phyloP scores from a whole-genome alignment of 140 eudicot species.

The Stevia rebaudiana region DNA sequence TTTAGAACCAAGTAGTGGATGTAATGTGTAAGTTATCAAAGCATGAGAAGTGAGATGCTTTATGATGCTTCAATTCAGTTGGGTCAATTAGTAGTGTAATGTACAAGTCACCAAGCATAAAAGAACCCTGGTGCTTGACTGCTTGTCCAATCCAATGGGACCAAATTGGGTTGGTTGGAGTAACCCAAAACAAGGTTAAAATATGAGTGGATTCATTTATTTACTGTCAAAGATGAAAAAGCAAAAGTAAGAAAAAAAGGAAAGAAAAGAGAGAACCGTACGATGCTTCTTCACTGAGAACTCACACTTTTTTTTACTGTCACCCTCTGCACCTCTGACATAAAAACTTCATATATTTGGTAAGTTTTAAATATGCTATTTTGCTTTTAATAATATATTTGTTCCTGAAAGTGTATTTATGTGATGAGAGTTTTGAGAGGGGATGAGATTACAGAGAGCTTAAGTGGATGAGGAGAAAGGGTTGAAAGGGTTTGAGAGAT shows the following conservation, averaged over 20 bases:
- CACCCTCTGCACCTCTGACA: conserved; percentile 18
- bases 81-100: too few relatives aligned
- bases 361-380: background rate
- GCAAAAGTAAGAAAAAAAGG: conserved; percentile 19
- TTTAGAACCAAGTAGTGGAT: conserved; percentile 7
- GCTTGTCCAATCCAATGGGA: conserved; percentile 7
- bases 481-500: too few relatives aligned
- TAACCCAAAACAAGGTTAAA: conserved; percentile 24
- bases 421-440: too few relatives aligned
- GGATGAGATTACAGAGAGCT: too few relatives aligned
- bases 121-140: too few relatives aligned
- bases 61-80: too few relatives aligned
- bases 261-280: conserved; percentile 15
- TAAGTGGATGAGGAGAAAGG: too few relatives aligned
- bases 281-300: conserved; percentile 19
- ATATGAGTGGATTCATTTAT: conserved; percentile 20
- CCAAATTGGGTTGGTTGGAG: conserved; percentile 21
- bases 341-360: conserved; percentile 9
- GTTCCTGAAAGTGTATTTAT: too few relatives aligned
- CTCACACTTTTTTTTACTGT: conserved; percentile 31
- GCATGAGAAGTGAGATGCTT: too few relatives aligned
- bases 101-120: background rate
- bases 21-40: too few relatives aligned
- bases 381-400: background rate
- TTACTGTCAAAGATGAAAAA: conserved; percentile 22